Conservation (phyloP, 2,329 filamentous ascomycete species). For the Xylariaceae sp. region DNA sequence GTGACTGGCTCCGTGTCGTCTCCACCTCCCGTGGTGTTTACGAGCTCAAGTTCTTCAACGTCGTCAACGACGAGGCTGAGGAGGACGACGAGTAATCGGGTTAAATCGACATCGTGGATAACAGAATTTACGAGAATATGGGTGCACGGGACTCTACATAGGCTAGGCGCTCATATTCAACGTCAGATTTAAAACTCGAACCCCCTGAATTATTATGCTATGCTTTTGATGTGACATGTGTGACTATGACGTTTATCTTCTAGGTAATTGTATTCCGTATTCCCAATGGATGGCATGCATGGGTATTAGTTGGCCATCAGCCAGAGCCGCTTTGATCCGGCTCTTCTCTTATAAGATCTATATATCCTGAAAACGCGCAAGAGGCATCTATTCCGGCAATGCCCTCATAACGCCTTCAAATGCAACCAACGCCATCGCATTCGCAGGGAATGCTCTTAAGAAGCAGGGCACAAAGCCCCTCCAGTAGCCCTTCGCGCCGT, state of each 20-base stretch:
- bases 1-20: slow-evolving; percentile 99
- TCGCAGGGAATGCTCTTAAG: slow-evolving; percentile 87
- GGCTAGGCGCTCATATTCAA: slow-evolving; percentile 18
- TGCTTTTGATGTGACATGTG: slow-evolving; percentile 9
- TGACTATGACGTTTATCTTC: background rate
- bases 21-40: slow-evolving; percentile 97
- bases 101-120: slow-evolving; percentile 9
- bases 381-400: slow-evolving; percentile 38
- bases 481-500: slow-evolving; percentile 78
- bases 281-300: background rate
- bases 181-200: slow-evolving; percentile 23
- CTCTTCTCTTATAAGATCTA: background rate
- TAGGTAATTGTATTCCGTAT: background rate
- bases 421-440: slow-evolving; percentile 85
- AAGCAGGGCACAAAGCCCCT: slow-evolving; percentile 93
- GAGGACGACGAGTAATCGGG: slow-evolving; percentile 90
- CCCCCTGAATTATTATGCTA: slow-evolving; percentile 14
- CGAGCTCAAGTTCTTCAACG: slow-evolving; percentile 99
- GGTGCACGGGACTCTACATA: slow-evolving; percentile 22
- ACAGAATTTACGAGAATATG: background rate
- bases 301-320: background rate
- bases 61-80: slow-evolving; percentile 95
- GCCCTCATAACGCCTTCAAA: slow-evolving; percentile 87
- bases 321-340: background rate
- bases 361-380: background rate